These are phyloP conservation scores for Peronospora farinosa DNA, from an alignment of 352 stramenopile species.

Conservation along the genomic window DNA sequence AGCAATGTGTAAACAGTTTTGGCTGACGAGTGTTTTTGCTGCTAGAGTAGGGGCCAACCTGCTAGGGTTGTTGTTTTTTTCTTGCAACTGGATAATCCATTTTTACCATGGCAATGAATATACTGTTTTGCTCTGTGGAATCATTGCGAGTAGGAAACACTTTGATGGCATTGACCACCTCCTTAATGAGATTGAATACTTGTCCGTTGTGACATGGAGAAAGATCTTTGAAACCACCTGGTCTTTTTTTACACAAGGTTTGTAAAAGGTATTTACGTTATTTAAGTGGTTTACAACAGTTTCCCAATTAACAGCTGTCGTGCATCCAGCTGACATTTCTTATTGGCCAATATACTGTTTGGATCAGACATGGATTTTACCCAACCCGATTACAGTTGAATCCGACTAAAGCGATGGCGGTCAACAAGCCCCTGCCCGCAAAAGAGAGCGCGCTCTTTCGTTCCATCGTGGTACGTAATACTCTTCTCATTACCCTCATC, in stretches of 20 bases:
- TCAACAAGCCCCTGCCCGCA: conserved; percentile 75
- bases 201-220: too few relatives aligned
- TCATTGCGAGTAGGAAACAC: neutral
- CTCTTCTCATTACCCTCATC: neutral
- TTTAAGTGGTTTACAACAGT: too few relatives aligned
- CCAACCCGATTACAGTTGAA: conserved; percentile 18
- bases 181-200: too few relatives aligned
- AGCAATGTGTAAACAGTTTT: conserved; percentile 12
- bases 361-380: conserved; percentile 13
- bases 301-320: too few relatives aligned
- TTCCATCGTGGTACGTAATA: conserved; percentile 84
- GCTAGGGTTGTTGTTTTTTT: conserved; percentile 26
- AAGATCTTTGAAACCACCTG: too few relatives aligned
- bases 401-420: conserved; percentile 32
- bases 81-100: conserved; percentile 17
- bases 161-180: too few relatives aligned
- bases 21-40: conserved; percentile 12
- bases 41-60: conserved; percentile 3
- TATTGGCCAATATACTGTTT: conserved; percentile 2
- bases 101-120: conserved; percentile 28
- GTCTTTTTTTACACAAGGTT: too few relatives aligned
- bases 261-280: too few relatives aligned
- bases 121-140: conserved; percentile 22
- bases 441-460: conserved; percentile 95
- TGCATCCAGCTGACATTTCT: neutral